Base-by-base conservation (phyloP, 1,139 yeast genomes). In the Diutina rugosa region DNA sequence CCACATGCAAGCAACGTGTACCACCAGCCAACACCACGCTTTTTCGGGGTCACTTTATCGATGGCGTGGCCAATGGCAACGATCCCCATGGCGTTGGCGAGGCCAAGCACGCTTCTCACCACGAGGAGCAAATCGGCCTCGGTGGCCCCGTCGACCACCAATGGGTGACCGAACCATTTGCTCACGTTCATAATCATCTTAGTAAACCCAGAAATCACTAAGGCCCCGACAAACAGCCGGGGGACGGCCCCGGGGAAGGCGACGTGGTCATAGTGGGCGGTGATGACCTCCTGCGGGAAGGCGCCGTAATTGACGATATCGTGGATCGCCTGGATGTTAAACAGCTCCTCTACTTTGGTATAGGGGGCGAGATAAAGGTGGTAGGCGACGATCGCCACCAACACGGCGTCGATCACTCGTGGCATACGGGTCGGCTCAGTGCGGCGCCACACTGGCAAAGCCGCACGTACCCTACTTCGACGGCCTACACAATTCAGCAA, bases 321-420 rank as follows among this genome's bases (percentile, higher is more conserved):
- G 65, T 90, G 93, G 51, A 89, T 75, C 0, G 98, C 98, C 64
- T 93, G 98, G 54, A 89, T 74, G 63, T 86, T 89, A 74, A 93
- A 93, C 45, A 96, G 88, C 67, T 93, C 99, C 66, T 93, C 98
- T 0, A 93, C 97, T 68, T 93, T 91, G 4, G 97, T 86, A 67
- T 75, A 90, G 0, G 97, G 97, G 0, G 96, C 78, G 2, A 80
- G 62, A 28, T 73, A 62, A 60, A 85, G 65, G 65, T 85, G 80
- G 57, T 68, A 67, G 1, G 72, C 65, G 18, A 82, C 72, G 4
- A 73, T 64, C 18, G 61, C 62, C 16, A 63, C 56, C 35, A 74
- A 56, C 9, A 68, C 62, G n/a, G 63, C 67, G 53, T 73, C 75
- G 10, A 72, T 14, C 18, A 45, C 7, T 18, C 46, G 46, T 6